phyloP scores from a whole-genome alignment of 305 asterid species.

The Rubia occidens region DNA sequence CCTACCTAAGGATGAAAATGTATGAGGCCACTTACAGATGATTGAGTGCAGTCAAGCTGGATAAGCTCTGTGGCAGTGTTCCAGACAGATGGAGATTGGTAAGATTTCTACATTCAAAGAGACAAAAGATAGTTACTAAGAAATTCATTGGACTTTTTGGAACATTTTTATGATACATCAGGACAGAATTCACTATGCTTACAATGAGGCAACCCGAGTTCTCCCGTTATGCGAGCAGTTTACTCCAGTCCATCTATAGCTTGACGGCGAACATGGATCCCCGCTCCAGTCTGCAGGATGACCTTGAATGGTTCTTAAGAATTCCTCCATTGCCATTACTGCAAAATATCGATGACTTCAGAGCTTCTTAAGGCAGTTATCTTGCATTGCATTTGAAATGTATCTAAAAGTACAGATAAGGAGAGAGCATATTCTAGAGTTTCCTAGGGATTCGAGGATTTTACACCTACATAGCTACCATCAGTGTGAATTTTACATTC shows the following conservation, averaged over 20 bases:
- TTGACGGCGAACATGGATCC: slow-evolving; percentile 78
- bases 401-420: not conserved
- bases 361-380: not conserved
- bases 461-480: too few relatives aligned
- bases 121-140: not conserved
- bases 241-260: slow-evolving; percentile 64
- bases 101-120: slow-evolving; percentile 46
- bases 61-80: slow-evolving; percentile 38
- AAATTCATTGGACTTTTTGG: not conserved
- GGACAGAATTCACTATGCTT: slow-evolving; percentile 21
- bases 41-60: slow-evolving; percentile 51
- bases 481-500: too few relatives aligned
- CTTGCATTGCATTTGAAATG: too few relatives aligned
- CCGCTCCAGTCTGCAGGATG: slow-evolving; percentile 70
- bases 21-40: slow-evolving; percentile 43
- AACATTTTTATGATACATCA: not conserved
- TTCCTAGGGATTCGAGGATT: too few relatives aligned
- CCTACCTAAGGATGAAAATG: too few relatives aligned
- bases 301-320: slow-evolving; percentile 30
- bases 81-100: slow-evolving; percentile 59
- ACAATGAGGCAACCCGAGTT: slow-evolving; percentile 50
- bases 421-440: too few relatives aligned
- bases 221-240: slow-evolving; percentile 33
- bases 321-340: slow-evolving; percentile 57
- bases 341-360: slow-evolving; percentile 7